Evolutionary conservation across 495 filamentous ascomycete species (phyloP), one percentile per base, ranked within the genome.

Genomic region (Penicillium cinerascens): DNA sequence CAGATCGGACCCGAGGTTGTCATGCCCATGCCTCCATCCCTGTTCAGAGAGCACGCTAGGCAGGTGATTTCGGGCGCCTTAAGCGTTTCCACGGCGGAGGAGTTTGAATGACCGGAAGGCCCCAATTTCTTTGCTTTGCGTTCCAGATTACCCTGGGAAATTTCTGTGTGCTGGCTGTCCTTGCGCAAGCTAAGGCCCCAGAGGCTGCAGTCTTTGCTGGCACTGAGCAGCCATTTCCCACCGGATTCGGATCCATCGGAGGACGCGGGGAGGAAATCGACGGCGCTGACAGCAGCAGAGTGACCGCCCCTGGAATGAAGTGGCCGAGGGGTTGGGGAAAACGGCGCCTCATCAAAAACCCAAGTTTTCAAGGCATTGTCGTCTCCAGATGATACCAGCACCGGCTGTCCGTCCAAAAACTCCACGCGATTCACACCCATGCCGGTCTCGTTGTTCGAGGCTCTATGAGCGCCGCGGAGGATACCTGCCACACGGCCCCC

Each of bases 101-200:
- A 22, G 27, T 41, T 48, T 27, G 54, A 52, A 16, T 61, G 59
- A 25, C 56, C 63, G 1, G 90, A 73, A 35, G 90, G 76, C 4
- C 89, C 89, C 21, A 81, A 69, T 59, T 95, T 95, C 70, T 88
- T 95, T 4, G 89, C 86, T 68, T 89, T 96, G 58, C 85, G 87
- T 42, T 84, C 81, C 27, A 93, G 76, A 42, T 84, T 75, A 18
- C 92, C 92, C 67, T 99, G 95, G 26, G 91, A 96, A 9, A 99
- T 71, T 66, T 97, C 93, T 5, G 89, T 84, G 59, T 88, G 95
- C 68, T 97, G 95, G 29, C 91, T 92, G 66, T 99, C 93, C 52
- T 90, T 87, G 33, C 95, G 87, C 55, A 97, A 69, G 77, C 92
- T 97, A 80, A 93, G 92, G 15, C 87, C 92, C 92, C 95, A 96